phyloP scores from a whole-genome alignment of 768 basidiomycete species.

The Gloeostereum incarnatum region DNA sequence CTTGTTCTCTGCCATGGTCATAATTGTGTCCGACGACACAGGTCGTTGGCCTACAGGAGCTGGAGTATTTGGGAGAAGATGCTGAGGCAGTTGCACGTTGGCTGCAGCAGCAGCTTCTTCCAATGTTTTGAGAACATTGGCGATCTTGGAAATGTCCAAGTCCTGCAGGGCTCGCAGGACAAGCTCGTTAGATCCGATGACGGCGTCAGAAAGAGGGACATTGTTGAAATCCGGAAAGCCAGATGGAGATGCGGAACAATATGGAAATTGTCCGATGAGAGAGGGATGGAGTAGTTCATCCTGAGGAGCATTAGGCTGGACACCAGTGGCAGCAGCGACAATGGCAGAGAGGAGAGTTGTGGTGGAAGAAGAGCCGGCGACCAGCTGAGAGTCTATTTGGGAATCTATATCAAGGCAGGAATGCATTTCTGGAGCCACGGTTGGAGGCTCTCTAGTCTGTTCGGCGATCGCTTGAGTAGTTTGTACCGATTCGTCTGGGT shows the following conservation, averaged over 20 bases:
- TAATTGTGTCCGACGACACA: conserved; percentile 30
- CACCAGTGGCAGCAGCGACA: conserved; percentile 8
- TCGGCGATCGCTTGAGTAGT: too few species aligned
- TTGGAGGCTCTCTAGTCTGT: neutral
- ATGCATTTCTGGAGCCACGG: neutral
- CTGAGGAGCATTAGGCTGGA: neutral
- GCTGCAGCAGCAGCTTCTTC: conserved; percentile 46
- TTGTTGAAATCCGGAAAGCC: conserved; percentile 8
- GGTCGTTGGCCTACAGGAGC: conserved; percentile 30
- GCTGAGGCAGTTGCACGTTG: conserved; percentile 21
- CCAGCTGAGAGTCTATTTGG: neutral
- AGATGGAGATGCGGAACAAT: conserved; percentile 15
- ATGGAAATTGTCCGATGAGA: conserved; percentile 2
- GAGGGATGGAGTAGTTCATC: neutral
- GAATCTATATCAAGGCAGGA: neutral
- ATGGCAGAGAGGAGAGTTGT: conserved; percentile 8
- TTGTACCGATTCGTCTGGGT: too few species aligned
- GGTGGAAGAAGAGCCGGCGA: conserved; percentile 1
- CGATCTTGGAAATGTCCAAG: conserved; percentile 64
- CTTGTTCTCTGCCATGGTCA: conserved; percentile 24
- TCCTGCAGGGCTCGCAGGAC: conserved; percentile 66
- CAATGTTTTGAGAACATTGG: conserved; percentile 54
- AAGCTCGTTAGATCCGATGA: conserved; percentile 57
- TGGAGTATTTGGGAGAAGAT: conserved; percentile 9
- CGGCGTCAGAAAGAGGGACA: conserved; percentile 22